Evolutionary conservation across 1,139 yeast genomes (phyloP).

Genomic region (Sugiyamaella neomexicana): DNA sequence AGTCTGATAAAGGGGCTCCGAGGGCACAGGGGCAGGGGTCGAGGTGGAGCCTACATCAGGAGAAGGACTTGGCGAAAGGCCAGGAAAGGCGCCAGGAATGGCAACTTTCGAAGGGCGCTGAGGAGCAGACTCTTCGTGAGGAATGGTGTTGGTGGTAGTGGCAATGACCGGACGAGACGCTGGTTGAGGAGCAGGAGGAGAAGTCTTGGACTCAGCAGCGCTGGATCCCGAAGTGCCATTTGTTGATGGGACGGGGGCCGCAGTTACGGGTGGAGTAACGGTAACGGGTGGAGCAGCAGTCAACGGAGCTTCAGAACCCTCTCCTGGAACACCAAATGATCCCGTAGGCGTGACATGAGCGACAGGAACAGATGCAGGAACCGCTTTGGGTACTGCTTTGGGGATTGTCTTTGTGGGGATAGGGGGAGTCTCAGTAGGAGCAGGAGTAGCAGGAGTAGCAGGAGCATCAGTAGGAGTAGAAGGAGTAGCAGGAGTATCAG

Average conservation of each 20-base stretch:
- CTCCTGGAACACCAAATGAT: constrained; percentile 4
- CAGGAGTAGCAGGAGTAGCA: constrained; percentile 26
- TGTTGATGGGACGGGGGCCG: neutral
- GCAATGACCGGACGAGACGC: constrained; percentile 9
- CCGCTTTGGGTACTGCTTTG: constrained; percentile 5
- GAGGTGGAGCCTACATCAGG: constrained; percentile 3
- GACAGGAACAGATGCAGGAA: constrained; percentile 13
- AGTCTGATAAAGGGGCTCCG: constrained; percentile 8
- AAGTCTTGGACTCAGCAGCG: constrained; percentile 7
- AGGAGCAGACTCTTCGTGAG: neutral
- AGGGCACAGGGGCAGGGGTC: constrained; percentile 1
- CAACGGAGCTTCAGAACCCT: too few relatives aligned
- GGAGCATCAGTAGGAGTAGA: constrained; percentile 4
- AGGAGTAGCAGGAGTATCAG: neutral
- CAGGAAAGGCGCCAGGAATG: constrained; percentile 15
- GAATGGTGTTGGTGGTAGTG: constrained; percentile 13
- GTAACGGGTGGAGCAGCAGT: neutral
- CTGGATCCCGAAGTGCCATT: constrained; percentile 1
- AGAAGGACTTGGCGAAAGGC: constrained; percentile 11
- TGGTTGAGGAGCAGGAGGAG: constrained; percentile 14
- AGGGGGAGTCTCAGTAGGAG: constrained; percentile 18
- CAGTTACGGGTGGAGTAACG: constrained; percentile 3
- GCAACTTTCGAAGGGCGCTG: neutral
- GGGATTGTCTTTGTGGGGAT: neutral
- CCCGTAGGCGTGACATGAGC: constrained; percentile 7